Evolutionary conservation across 2,329 filamentous ascomycete species (phyloP).

Genomic region (Cordyceps javanica): DNA sequence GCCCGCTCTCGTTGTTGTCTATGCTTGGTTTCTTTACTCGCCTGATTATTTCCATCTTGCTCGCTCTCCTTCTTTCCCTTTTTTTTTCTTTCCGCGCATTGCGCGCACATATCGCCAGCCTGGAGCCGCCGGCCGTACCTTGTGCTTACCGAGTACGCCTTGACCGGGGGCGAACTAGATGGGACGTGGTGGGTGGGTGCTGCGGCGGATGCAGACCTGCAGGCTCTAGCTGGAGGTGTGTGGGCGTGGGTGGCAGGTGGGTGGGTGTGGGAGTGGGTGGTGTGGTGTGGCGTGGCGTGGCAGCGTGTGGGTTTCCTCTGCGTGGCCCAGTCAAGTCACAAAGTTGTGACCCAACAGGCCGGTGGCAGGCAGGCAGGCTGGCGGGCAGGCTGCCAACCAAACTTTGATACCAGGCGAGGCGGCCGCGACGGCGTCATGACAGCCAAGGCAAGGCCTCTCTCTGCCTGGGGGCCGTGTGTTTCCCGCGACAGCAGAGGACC

Average conservation of each 20-base stretch:
- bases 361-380: neutral
- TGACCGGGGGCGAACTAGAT: neutral
- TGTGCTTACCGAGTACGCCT: neutral
- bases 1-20: conserved; percentile 8
- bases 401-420: conserved; percentile 5
- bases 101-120: neutral
- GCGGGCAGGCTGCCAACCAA: neutral
- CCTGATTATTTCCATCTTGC: neutral
- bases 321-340: neutral
- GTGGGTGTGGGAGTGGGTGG: neutral
- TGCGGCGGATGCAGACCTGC: conserved; percentile 8
- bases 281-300: conserved; percentile 7
- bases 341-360: neutral
- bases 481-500: neutral
- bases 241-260: conserved; percentile 5
- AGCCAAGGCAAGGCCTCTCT: too few species aligned
- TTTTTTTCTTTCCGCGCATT: neutral
- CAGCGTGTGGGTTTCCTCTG: neutral
- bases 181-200: conserved; percentile 3
- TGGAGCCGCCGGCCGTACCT: neutral
- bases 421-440: conserved; percentile 3
- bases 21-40: neutral
- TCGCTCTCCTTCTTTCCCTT: neutral
- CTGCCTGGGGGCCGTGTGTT: neutral
- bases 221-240: conserved; percentile 9